Conservation (phyloP, 305 asterid species). For the Ilex paraguariensis region DNA sequence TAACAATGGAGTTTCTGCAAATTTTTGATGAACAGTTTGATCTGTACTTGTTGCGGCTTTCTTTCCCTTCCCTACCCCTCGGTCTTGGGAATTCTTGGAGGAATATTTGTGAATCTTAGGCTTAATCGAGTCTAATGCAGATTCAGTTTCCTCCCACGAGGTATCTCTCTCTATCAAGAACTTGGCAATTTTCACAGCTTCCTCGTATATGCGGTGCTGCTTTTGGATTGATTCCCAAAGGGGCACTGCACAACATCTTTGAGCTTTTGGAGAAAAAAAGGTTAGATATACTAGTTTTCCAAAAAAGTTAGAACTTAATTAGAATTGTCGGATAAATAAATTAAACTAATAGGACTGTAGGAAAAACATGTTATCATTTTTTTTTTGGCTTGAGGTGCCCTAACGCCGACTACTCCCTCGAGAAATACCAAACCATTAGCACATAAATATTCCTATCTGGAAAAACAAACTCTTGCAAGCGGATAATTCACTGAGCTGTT, state of each 20-base stretch:
- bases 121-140: not conserved
- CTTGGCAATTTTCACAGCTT: conserved; percentile 6
- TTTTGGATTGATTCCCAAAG: conserved; percentile 5
- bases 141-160: conserved; percentile 5
- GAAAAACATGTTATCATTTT: too few species aligned
- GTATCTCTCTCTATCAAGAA: conserved; percentile 15
- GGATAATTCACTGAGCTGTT: too few species aligned
- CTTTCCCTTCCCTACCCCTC: not conserved
- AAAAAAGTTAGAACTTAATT: not conserved
- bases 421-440: too few species aligned
- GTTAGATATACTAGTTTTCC: not conserved
- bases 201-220: conserved; percentile 6
- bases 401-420: too few species aligned
- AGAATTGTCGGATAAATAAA: not conserved
- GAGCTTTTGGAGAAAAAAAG: not conserved
- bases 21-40: not conserved
- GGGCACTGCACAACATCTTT: conserved; percentile 8
- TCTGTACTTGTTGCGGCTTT: not conserved
- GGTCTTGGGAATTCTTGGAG: too few species aligned
- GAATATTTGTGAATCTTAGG: conserved; percentile 7
- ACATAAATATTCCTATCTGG: too few species aligned
- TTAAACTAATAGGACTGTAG: too few species aligned
- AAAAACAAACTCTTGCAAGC: too few species aligned
- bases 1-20: conserved; percentile 7
- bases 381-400: too few species aligned